phyloP scores from a whole-genome alignment of 352 stramenopile species.

The Phytophthora macrochlamydospora region DNA sequence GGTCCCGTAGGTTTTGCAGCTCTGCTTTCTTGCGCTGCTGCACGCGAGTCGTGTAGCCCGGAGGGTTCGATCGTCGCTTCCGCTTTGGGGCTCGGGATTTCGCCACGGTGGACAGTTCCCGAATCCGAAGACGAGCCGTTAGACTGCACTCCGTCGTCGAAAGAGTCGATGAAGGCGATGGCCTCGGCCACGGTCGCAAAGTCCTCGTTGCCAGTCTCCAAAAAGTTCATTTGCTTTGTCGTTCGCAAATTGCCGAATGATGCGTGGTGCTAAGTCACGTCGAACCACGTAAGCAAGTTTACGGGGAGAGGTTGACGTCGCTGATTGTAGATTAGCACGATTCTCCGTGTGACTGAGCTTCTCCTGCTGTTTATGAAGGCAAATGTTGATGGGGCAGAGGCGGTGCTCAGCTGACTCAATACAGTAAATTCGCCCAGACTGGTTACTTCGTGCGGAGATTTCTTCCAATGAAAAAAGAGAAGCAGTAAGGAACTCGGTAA shows the following conservation, averaged over 20 bases:
- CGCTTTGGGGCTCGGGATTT: background rate
- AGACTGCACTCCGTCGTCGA: background rate
- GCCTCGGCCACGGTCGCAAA: conserved; percentile 7
- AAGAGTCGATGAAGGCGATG: conserved; percentile 21
- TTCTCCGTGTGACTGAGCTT: too few species aligned
- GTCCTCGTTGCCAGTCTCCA: conserved; percentile 4
- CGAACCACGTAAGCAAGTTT: too few species aligned
- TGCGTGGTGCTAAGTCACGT: too few species aligned
- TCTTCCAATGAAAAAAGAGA: background rate
- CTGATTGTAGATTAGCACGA: background rate
- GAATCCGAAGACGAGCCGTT: background rate
- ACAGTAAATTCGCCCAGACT: background rate
- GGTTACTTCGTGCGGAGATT: background rate
- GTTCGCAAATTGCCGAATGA: background rate
- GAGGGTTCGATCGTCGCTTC: conserved; percentile 9
- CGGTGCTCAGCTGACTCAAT: background rate
- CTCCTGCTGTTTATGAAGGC: conserved; percentile 4
- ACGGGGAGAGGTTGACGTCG: too few species aligned
- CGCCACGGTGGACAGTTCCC: background rate
- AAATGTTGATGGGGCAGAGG: conserved; percentile 5
- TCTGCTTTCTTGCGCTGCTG: conserved; percentile 27
- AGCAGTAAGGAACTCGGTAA: background rate
- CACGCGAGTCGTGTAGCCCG: conserved; percentile 23
- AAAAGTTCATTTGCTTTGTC: conserved; percentile 11
- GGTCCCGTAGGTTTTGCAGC: conserved; percentile 23